Conservation (phyloP, 2,329 filamentous ascomycete species). For the Ascochyta fabae region DNA sequence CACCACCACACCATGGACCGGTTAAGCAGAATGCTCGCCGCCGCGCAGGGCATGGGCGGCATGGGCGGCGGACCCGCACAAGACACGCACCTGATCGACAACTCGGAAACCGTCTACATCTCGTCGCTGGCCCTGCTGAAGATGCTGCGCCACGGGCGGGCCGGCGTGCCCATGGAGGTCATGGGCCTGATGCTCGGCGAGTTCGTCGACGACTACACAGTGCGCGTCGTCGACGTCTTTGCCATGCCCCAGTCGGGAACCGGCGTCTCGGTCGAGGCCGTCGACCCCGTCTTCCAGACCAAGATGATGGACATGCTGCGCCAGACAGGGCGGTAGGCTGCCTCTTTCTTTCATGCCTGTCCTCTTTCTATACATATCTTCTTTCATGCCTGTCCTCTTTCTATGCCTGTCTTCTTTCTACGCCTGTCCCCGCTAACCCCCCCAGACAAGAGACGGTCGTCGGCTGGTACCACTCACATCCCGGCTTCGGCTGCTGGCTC, state of each 20-base stretch:
- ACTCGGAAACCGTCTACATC: constrained; percentile 99
- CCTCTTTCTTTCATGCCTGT: no score
- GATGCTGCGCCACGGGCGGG: constrained; percentile 97
- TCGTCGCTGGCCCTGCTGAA: constrained; percentile 96
- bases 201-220: constrained; percentile 98
- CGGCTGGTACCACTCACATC: constrained; percentile 99
- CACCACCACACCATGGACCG: constrained; percentile 72
- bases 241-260: constrained; percentile 99
- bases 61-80: constrained; percentile 60
- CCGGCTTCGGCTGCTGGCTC: constrained; percentile 98
- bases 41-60: constrained; percentile 70
- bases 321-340: constrained; percentile 84
- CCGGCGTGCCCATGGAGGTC: constrained; percentile 99
- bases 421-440: constrained; percentile 24
- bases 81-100: constrained; percentile 94
- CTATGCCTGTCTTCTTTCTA: neutral
- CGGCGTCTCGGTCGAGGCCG: constrained; percentile 96
- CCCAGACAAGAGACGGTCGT: constrained; percentile 91
- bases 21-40: constrained; percentile 84
- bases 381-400: neutral
- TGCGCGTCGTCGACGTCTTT: constrained; percentile 97
- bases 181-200: constrained; percentile 99
- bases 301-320: constrained; percentile 99
- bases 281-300: constrained; percentile 97
- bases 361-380: neutral